phyloP scores from a whole-genome alignment of 2,329 filamentous ascomycete genomes.

The Aspergillus sp. region DNA sequence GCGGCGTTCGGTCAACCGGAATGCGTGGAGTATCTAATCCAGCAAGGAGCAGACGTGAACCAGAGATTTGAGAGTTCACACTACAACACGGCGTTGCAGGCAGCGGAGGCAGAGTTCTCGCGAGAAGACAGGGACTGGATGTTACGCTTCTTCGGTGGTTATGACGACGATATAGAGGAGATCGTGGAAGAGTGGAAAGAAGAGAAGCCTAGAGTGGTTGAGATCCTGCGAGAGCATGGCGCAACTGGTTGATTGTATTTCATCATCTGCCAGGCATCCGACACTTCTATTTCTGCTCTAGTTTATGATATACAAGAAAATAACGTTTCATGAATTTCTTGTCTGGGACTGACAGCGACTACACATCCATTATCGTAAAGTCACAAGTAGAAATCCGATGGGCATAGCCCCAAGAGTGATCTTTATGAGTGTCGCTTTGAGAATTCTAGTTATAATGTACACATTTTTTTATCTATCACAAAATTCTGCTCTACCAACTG shows the following conservation, averaged over 20 bases:
- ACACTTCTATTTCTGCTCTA: no score
- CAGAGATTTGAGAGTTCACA: neutral
- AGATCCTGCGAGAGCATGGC: neutral
- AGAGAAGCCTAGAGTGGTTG: neutral
- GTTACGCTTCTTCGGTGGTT: neutral
- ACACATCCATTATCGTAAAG: no score
- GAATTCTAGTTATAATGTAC: neutral
- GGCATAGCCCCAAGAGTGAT: no score
- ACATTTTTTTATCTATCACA: neutral
- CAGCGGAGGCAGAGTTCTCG: neutral
- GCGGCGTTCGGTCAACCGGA: neutral
- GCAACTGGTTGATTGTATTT: neutral
- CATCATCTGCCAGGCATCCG: no score
- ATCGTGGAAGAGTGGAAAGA: neutral
- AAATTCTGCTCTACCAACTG: conserved; percentile 11
- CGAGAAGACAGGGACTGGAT: neutral
- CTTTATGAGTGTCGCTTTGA: no score
- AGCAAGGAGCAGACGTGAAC: neutral
- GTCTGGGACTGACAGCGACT: no score
- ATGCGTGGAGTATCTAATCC: neutral
- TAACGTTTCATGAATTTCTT: no score
- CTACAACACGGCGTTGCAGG: neutral
- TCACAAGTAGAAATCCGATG: no score
- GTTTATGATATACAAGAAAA: no score
- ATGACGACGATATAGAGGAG: neutral